Evolutionary conservation across 2,329 filamentous ascomycete genomes (phyloP).

Genomic region (Fusarium humuli): DNA sequence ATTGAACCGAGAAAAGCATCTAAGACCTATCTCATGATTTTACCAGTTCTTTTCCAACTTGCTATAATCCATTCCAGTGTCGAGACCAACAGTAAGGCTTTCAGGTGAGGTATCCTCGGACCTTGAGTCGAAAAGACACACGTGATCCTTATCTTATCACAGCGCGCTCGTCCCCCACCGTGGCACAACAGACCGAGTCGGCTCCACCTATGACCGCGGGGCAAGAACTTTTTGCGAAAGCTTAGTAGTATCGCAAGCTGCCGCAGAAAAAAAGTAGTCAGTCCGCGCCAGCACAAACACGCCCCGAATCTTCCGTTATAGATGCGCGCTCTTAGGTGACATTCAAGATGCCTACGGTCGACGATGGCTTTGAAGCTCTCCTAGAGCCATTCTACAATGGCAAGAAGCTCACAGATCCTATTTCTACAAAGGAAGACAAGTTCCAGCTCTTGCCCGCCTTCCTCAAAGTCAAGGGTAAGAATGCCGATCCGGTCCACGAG

Average conservation of each 20-base stretch:
- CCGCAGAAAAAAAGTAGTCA: constrained; percentile 40
- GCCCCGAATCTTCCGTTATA: constrained; percentile 32
- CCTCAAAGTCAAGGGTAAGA: constrained; percentile 87
- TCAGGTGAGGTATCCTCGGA: neutral
- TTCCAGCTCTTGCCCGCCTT: constrained; percentile 98
- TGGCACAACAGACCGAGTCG: constrained; percentile 38
- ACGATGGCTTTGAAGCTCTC: constrained; percentile 74
- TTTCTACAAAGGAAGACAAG: constrained; percentile 82
- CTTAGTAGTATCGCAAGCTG: constrained; percentile 41
- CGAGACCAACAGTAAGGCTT: neutral
- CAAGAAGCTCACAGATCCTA: constrained; percentile 74
- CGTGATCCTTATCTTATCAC: constrained; percentile 39
- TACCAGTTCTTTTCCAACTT: neutral
- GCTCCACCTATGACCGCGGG: constrained; percentile 47
- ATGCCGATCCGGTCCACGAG: constrained; percentile 3
- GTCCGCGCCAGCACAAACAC: constrained; percentile 26
- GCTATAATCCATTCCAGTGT: neutral
- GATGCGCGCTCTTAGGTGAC: constrained; percentile 52
- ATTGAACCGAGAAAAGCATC: neutral
- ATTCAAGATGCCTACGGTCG: constrained; percentile 63
- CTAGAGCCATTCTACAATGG: constrained; percentile 76
- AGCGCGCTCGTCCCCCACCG: constrained; percentile 47
- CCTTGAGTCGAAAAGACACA: neutral
- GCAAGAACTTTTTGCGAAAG: constrained; percentile 50
- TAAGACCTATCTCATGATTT: neutral